A percentile compares a stretch with the other conserved stretches of the same genome.
These are phyloP conservation scores for Stentor coeruleus DNA, from an alignment of 73 alveolate species.

Conservation along the genomic window DNA sequence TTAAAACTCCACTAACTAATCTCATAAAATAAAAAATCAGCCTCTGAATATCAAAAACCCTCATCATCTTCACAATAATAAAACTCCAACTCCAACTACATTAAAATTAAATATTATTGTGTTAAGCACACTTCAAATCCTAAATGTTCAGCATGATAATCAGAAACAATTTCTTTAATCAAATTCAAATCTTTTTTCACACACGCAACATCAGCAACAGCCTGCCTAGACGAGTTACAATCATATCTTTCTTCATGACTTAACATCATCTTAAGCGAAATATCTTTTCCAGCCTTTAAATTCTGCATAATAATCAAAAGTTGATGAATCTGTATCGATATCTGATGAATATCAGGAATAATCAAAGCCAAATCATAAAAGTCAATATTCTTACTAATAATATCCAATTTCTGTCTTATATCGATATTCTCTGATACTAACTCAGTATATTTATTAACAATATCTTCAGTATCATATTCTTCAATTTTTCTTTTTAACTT, in stretches of 20 bases:
- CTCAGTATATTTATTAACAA: too few species aligned
- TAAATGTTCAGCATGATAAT: background rate
- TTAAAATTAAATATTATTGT: background rate
- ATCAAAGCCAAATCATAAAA: background rate
- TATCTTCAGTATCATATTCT: background rate
- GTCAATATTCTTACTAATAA: background rate
- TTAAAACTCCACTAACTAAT: too few species aligned
- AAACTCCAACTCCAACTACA: too few species aligned
- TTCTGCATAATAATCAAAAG: background rate
- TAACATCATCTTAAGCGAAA: background rate
- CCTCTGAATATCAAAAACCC: too few species aligned
- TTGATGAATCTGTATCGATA: background rate
- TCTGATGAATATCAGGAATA: background rate
- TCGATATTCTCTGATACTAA: background rate
- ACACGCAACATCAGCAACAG: background rate
- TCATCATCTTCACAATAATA: too few species aligned
- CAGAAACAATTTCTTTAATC: background rate
- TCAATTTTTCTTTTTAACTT: too few species aligned
- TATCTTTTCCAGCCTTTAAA: background rate
- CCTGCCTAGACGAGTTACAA: background rate
- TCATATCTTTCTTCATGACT: background rate
- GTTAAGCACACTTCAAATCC: background rate
- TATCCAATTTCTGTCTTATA: background rate
- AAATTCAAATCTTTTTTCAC: background rate
- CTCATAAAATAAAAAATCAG: too few species aligned